Percentiles rank a stretch among this genome's conserved stretches.
Evolutionary conservation across 371 early-diverging fungal species (phyloP).

Genomic region (Capillidium rhysosporum): DNA sequence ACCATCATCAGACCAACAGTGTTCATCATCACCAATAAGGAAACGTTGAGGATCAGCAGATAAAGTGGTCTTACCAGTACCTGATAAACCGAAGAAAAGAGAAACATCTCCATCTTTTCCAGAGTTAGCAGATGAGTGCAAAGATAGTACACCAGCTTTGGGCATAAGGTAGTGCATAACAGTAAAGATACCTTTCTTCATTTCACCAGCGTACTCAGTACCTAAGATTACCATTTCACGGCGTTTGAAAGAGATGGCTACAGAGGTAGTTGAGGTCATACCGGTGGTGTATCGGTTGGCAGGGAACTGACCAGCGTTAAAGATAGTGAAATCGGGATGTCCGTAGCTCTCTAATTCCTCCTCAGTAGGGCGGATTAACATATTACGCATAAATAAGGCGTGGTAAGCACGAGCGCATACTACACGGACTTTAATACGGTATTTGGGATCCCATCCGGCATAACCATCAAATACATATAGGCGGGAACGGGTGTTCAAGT

Average conservation of each 20-base stretch:
- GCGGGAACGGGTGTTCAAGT: constrained; percentile 81
- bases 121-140: constrained; percentile 93
- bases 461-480: constrained; percentile 91
- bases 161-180: constrained; percentile 98
- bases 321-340: constrained; percentile 89
- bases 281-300: constrained; percentile 91
- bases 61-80: constrained; percentile 95
- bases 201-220: constrained; percentile 95
- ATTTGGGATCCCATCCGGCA: constrained; percentile 89
- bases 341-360: constrained; percentile 79
- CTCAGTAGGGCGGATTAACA: constrained; percentile 86
- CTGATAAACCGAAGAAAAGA: constrained; percentile 93
- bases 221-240: constrained; percentile 79
- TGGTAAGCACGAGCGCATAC: constrained; percentile 93
- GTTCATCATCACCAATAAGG: constrained; percentile 97
- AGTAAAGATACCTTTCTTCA: constrained; percentile 96
- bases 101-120: constrained; percentile 82
- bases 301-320: constrained; percentile 91
- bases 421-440: constrained; percentile 87
- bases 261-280: constrained; percentile 86
- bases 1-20: constrained; percentile 92
- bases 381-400: constrained; percentile 90
- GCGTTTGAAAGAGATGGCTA: constrained; percentile 73
- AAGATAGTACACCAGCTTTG: constrained; percentile 84
- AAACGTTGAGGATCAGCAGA: constrained; percentile 84